Evolutionary conservation across 768 basidiomycete genomes (phyloP).

Genomic region (Mycena galopus): DNA sequence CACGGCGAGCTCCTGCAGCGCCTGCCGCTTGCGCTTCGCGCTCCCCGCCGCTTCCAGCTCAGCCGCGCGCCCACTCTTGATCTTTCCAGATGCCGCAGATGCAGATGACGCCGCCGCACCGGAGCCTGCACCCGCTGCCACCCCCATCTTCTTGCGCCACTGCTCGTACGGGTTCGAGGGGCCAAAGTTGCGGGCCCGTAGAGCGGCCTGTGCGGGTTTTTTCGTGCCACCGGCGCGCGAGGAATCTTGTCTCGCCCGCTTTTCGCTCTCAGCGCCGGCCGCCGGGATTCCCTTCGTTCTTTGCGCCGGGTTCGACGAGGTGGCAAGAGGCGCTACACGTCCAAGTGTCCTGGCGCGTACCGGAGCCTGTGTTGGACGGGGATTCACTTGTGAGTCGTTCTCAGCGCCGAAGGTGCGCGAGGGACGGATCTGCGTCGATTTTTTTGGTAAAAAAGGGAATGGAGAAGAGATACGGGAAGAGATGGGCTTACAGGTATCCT

Average conservation of each 20-base stretch:
- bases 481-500: constrained; percentile 23
- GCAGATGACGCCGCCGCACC: neutral
- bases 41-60: constrained; percentile 16
- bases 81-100: no score
- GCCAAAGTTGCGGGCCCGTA: no score
- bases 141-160: neutral
- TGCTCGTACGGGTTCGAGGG: no score
- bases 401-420: constrained; percentile 28
- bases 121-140: constrained; percentile 16
- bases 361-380: neutral
- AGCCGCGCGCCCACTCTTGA: neutral
- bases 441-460: neutral
- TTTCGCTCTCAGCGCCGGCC: constrained; percentile 5
- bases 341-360: constrained; percentile 13
- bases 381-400: constrained; percentile 33
- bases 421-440: constrained; percentile 26
- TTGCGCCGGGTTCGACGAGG: neutral
- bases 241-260: no score
- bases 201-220: neutral
- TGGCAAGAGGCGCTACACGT: neutral
- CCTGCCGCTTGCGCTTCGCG: constrained; percentile 36
- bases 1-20: constrained; percentile 26
- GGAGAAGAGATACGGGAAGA: neutral
- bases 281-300: neutral
- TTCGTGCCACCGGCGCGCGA: no score